Evolutionary conservation across 495 filamentous ascomycete genomes (phyloP), one percentile per base, ranked within the genome.

Genomic region (Penicillium robsamsonii): DNA sequence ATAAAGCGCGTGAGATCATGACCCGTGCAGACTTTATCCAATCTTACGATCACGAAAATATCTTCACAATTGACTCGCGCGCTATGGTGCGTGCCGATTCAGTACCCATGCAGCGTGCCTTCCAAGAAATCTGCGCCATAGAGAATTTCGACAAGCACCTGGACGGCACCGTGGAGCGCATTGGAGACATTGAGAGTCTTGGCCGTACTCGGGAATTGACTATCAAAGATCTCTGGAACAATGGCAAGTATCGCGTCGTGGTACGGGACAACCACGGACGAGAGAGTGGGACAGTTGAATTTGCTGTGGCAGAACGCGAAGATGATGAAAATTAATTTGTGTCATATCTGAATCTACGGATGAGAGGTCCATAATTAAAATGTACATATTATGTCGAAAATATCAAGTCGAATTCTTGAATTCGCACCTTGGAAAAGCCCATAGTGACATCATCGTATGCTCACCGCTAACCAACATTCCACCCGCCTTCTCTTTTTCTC

Each of bases 21-120:
- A 98, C 94, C 9, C 81, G 94, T 30, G 85, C 91, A 18, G 94
- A 97, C 65, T 98, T 98, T 69, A 91, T 98, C 65, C 85, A 93
- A 60, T 81, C 83, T 46, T 91, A 96, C 64, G 95, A 98, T 69
- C 87, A 94, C 56, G 82, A 92, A 50, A 97, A 97, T 64, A 83
- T 98, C 45, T 97, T 98, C 73, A 96, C 90, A 31, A 97, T 98
- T 64, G 91, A 93, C 57, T 90, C 85, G 29, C 80, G 83, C 25
- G 91, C 92, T 29, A 87, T 87, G 75, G 94, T 98, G 1, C 85
- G 95, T 20, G 94, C 94, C 5, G 92, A 96, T 72, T 91, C 87
- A 5, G 94, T 97, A 35, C 94, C 94, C 10, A 98, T 98, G 94
- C 90, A 93, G 72, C 84, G 84, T 41, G 94, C 95, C 0, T 97